These are phyloP conservation scores for Staphylotrichum tortipilum DNA, from an alignment of 495 filamentous ascomycete genomes.

Conservation along the genomic window DNA sequence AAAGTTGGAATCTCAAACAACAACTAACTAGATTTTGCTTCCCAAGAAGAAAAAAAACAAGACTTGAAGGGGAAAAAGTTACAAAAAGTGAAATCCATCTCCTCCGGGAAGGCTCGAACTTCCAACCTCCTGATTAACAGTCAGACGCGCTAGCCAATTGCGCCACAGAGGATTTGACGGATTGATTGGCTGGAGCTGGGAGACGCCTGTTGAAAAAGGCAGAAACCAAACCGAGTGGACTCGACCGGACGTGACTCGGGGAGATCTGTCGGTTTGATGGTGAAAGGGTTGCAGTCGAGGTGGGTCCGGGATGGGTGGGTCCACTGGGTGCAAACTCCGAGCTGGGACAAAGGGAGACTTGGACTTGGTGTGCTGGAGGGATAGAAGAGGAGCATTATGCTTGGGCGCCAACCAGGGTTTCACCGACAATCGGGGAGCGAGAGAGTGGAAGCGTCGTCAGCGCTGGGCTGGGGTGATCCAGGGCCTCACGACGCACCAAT, in stretches of 20 bases:
- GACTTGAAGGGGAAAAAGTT: not conserved
- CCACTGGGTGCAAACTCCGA: too few relatives aligned
- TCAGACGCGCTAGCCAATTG: constrained; percentile 13
- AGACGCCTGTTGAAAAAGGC: not conserved
- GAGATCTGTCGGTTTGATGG: too few relatives aligned
- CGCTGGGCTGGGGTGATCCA: not conserved
- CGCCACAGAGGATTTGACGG: constrained; percentile 14
- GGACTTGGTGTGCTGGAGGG: too few relatives aligned
- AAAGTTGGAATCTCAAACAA: too few relatives aligned
- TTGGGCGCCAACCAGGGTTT: not conserved
- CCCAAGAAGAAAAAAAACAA: not conserved
- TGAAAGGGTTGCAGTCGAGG: not conserved
- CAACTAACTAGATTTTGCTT: too few relatives aligned
- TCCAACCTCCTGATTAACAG: constrained; percentile 8
- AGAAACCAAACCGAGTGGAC: too few relatives aligned
- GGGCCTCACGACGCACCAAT: not conserved
- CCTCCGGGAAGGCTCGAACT: constrained; percentile 16
- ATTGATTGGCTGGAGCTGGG: not conserved
- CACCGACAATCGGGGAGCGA: not conserved
- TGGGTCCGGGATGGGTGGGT: not conserved
- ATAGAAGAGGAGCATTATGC: too few relatives aligned
- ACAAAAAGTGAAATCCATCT: not conserved
- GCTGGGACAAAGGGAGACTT: too few relatives aligned
- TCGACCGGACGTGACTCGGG: too few relatives aligned
- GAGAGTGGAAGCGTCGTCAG: not conserved